Evolutionary conservation across 2,329 filamentous ascomycete species (phyloP), one percentile per base, ranked within the genome.

Genomic region (Pseudogymnoascus sp.): DNA sequence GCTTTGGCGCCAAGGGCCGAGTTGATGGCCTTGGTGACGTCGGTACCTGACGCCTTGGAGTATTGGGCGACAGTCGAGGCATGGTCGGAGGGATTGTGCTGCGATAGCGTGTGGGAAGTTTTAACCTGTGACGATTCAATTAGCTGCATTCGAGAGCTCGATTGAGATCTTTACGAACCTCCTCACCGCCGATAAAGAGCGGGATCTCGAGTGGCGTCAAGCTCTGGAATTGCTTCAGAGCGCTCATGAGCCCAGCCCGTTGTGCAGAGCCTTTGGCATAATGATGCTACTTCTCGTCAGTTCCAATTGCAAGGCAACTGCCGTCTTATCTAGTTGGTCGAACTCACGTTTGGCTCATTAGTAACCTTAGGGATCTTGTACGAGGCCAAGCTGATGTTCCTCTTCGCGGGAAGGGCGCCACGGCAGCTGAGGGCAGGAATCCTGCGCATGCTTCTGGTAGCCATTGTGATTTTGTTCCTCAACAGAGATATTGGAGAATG

Each of bases 311-410:
- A 35, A 16, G 2, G 6, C 9, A n/a, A 4, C 42, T 3, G 5
- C 16, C 42, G 41, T 60, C 33, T 28, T 61, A 62, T 60, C 41
- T 36, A 12, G 14, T 23, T 2, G n/a, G 7, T 33, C 16, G 62
- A 35, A 81, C 90, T 75, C 77, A 96, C 92, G 75, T 97, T 99
- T n/a, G 91, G 91, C 79, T 99, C 94, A 74, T 99, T 99, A 73
- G 84, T 80, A 69, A 97, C 85, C 66, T 86, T 86, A 59, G 94
- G 94, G 60, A 92, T 84, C 80, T 91, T 93, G 83, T 97, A 97
- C 65, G 85, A 52, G n/a, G 45, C 45, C 11, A 52, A 25, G 45
- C 25, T 52, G 45, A 52, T 5, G 25, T 30, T 52, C 25, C 45
- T 30, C 25, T 30, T 52, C 45, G 45, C 45, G 1, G n/a, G 28